Base-by-base conservation (phyloP, 2,329 filamentous ascomycete species). In the Akanthomyces dipterigenus region DNA sequence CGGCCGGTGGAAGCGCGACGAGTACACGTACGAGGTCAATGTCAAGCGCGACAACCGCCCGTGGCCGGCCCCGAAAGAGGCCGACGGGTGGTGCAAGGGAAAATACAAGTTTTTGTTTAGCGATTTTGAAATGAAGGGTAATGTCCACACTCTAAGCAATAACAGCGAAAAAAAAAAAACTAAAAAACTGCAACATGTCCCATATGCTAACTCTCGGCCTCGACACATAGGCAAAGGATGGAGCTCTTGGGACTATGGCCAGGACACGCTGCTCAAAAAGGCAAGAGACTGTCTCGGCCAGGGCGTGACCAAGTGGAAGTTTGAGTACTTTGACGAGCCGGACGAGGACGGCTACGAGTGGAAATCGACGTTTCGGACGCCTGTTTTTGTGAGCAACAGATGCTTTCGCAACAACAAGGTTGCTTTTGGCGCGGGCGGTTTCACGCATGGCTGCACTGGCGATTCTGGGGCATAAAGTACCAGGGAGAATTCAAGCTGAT, bases 21-120 rank as follows among this genome's bases (percentile, higher is more conserved):
- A 67, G 46, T 66, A 68, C 63, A 69, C 67, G 9, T 71, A 68
- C 58, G 50, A 64, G 49, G 54, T 72, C 50, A 64, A 63, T 56
- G 46, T 64, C 48, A 65, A 60, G 45, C 46, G 63, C n/a, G 40
- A 48, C 34, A 66, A 68, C 40, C 40, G 55, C 12, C 67, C 66
- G 3, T 70, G 68, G 66, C 68, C 68, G 16, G 63, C 65, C n/a
- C 63, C 58, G 11, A 24, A 64, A 34, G 54, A 65, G 61, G 63
- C 65, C 16, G 63, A 53, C 26, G 66, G 68, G 28, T 24, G 34
- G 12, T 70, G 69, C 50, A 58, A 64, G 49, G 66, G 69, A 20
- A 62, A 61, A 62, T 67, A 65, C 42, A 67, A 67, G 60, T 42
- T 53, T 38, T 11, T 66, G 20, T 63, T 64, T 7, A 63, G 64